Conservation (phyloP, 73 alveolate species). For the Stentor roeselii region DNA sequence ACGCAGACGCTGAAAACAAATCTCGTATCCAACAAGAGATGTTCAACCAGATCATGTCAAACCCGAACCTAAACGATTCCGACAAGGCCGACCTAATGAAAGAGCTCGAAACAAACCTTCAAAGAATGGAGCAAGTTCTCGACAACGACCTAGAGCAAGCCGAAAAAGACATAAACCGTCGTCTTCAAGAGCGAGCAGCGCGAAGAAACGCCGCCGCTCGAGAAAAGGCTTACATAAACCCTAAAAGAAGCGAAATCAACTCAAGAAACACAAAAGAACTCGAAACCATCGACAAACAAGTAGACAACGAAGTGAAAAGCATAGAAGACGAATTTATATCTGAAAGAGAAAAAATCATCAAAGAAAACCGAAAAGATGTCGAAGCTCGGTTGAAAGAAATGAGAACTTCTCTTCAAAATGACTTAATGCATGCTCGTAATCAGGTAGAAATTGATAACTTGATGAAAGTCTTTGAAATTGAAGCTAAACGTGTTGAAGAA, state of each 20-base stretch:
- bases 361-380: constrained; percentile 25
- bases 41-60: constrained; percentile 18
- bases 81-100: constrained; percentile 30
- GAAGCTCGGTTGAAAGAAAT: not conserved
- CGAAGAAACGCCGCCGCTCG: constrained; percentile 25
- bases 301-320: not conserved
- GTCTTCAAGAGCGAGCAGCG: constrained; percentile 33
- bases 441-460: constrained; percentile 4
- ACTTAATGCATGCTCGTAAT: not conserved
- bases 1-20: constrained; percentile 14
- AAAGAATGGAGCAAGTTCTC: not conserved
- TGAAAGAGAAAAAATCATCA: constrained; percentile 20
- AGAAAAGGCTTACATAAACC: constrained; percentile 26
- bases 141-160: constrained; percentile 32
- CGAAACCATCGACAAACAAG: not conserved
- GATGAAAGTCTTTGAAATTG: constrained; percentile 20
- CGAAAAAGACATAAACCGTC: constrained; percentile 14
- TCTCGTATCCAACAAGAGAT: not conserved
- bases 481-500: constrained; percentile 15
- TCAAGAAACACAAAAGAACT: constrained; percentile 31
- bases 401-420: constrained; percentile 13
- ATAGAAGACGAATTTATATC: not conserved
- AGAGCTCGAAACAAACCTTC: constrained; percentile 20
- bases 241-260: constrained; percentile 28
- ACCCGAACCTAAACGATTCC: constrained; percentile 18